Percentiles rank a stretch among this genome's conserved stretches.
phyloP scores from a whole-genome alignment of 176 grass and related monocot genomes.

The Coix lacrymajobi region DNA sequence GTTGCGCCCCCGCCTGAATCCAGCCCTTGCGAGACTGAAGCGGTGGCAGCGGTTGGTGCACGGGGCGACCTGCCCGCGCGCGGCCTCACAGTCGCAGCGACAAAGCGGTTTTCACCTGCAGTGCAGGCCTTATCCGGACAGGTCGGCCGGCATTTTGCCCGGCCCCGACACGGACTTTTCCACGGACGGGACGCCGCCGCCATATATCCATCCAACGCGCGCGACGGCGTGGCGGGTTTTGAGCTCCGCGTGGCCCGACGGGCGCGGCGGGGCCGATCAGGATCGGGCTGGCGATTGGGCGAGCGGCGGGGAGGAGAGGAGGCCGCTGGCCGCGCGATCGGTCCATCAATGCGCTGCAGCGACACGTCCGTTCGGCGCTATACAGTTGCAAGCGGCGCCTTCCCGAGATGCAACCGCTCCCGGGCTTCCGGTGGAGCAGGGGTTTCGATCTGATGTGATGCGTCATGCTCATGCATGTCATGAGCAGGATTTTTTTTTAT shows the following conservation, averaged over 20 bases:
- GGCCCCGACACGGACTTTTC: background rate
- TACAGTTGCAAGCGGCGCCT: constrained; percentile 1
- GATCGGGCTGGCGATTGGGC: background rate
- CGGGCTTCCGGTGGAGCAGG: background rate
- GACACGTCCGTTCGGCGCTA: no score
- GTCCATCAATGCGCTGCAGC: background rate
- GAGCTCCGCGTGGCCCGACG: background rate
- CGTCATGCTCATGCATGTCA: no score
- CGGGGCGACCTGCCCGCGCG: constrained; percentile 20
- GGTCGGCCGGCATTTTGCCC: background rate
- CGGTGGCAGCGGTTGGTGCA: constrained; percentile 12
- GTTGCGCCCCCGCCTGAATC: background rate
- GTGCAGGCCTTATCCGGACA: constrained; percentile 5
- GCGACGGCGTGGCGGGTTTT: background rate
- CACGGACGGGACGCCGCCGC: background rate
- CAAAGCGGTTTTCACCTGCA: background rate
- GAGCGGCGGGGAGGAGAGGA: background rate
- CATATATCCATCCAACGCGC: background rate
- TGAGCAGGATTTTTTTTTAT: no score
- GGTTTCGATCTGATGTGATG: background rate
- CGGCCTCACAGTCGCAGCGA: background rate
- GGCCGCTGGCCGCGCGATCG: background rate
- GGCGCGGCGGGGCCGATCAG: background rate
- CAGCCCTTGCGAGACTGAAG: background rate
- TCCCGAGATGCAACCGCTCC: background rate